phyloP scores from a whole-genome alignment of 1,139 yeast genomes.

The Tardiomyces depauwii region DNA sequence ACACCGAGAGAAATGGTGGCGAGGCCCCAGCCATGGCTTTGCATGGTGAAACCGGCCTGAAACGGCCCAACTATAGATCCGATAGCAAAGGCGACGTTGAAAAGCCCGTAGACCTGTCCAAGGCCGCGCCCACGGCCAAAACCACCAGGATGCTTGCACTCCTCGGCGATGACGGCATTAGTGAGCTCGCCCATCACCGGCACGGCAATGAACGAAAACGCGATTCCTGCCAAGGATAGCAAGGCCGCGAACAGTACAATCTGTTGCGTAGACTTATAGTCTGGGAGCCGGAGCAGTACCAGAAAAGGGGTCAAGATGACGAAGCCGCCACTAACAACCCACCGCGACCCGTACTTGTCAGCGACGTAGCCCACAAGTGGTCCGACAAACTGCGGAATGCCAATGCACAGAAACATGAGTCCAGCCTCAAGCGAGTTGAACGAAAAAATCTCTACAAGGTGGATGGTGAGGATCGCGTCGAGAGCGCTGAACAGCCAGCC shows the following conservation, averaged over 20 bases:
- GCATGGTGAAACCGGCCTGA: constrained; percentile 18
- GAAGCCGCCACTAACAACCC: constrained; percentile 18
- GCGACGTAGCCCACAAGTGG: constrained; percentile 22
- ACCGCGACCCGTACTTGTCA: constrained; percentile 24
- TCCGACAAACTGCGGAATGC: constrained; percentile 22
- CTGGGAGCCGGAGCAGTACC: constrained; percentile 21
- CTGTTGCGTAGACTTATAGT: constrained; percentile 15
- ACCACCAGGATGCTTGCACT: constrained; percentile 19
- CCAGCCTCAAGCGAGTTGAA: constrained; percentile 23
- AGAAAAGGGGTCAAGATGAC: constrained; percentile 16
- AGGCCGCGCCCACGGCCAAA: constrained; percentile 25
- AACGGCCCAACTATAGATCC: constrained; percentile 27
- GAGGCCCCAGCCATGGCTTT: constrained; percentile 19
- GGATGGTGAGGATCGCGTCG: constrained; percentile 26
- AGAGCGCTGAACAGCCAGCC: constrained; percentile 17
- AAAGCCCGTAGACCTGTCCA: constrained; percentile 28
- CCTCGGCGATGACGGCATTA: constrained; percentile 15
- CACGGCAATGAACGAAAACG: constrained; percentile 16
- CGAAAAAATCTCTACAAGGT: constrained; percentile 20
- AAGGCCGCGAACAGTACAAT: constrained; percentile 22
- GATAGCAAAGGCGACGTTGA: constrained; percentile 24
- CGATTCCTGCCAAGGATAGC: constrained; percentile 15
- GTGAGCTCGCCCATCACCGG: constrained; percentile 25
- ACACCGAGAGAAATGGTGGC: constrained; percentile 19
- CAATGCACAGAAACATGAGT: constrained; percentile 23